A percentile compares a stretch with the other conserved stretches of the same genome.
phyloP scores from a whole-genome alignment of 108 stramenopile genomes.

The Cyclotella cryptica region DNA sequence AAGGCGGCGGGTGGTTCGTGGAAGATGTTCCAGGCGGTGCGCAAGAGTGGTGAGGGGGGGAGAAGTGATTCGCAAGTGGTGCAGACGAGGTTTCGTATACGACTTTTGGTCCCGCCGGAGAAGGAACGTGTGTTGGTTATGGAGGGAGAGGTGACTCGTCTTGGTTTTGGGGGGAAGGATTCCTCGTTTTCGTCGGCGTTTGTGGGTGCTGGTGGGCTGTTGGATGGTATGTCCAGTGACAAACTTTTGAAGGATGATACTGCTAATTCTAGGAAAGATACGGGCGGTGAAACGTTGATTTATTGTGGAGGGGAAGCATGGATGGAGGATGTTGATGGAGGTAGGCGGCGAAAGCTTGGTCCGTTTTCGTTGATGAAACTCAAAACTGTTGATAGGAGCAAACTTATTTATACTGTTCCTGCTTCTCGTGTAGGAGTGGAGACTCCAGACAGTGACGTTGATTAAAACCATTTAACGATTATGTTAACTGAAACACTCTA shows the following conservation, averaged over 20 bases:
- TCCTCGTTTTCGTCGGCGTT: conserved; percentile 31
- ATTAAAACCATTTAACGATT: not conserved
- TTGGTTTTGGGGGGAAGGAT: conserved; percentile 25
- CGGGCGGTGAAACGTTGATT: conserved; percentile 36
- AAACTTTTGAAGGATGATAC: conserved; percentile 17
- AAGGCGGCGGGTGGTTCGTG: conserved; percentile 85
- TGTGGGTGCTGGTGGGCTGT: conserved; percentile 29
- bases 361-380: conserved; percentile 73
- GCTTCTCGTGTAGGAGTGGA: conserved; percentile 2
- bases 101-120: conserved; percentile 81
- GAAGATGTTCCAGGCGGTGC: conserved; percentile 65
- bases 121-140: conserved; percentile 77
- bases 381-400: conserved; percentile 42
- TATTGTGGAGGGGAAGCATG: conserved; percentile 59
- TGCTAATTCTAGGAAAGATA: not conserved
- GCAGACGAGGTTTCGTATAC: conserved; percentile 67
- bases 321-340: conserved; percentile 72
- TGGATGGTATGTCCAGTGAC: conserved; percentile 42
- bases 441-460: not conserved
- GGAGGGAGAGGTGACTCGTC: conserved; percentile 68
- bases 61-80: conserved; percentile 22
- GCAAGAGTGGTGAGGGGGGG: conserved; percentile 31
- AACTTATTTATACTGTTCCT: conserved; percentile 53
- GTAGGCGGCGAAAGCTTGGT: conserved; percentile 69
- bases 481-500: too few relatives aligned